phyloP scores from a whole-genome alignment of 1,284 basidiomycete species.

The Agroathelia rolfsii region DNA sequence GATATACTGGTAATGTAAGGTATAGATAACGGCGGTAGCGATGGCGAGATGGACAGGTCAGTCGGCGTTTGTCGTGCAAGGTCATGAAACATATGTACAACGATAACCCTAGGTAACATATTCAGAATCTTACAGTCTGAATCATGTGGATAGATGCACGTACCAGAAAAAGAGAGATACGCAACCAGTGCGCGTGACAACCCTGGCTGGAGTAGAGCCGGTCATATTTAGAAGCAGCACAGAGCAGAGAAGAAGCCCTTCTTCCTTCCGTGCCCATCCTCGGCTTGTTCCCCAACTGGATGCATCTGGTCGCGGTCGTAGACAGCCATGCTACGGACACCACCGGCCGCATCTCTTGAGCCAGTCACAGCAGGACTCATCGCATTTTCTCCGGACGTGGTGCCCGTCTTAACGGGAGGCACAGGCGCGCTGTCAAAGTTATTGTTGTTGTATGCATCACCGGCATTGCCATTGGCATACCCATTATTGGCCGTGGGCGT shows the following conservation, averaged over 20 bases:
- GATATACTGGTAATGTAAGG: no score
- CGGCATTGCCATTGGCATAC: slow-evolving; percentile 25
- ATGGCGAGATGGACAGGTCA: no score
- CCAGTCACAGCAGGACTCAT: slow-evolving; percentile 28
- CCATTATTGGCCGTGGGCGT: slow-evolving; percentile 20
- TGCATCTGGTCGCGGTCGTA: slow-evolving; percentile 50
- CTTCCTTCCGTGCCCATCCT: slow-evolving; percentile 37
- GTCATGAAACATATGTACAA: no score
- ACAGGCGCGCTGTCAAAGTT: slow-evolving; percentile 41
- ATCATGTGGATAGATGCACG: no score
- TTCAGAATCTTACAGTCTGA: no score
- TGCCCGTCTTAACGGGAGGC: slow-evolving; percentile 34
- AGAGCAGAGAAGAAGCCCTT: slow-evolving; percentile 38
- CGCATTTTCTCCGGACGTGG: slow-evolving; percentile 36
- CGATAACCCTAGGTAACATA: no score
- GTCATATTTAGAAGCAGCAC: slow-evolving; percentile 35
- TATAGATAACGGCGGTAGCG: no score
- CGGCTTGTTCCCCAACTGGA: slow-evolving; percentile 34
- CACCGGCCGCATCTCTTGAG: slow-evolving; percentile 23
- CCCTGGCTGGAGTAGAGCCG: no score
- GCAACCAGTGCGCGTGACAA: slow-evolving; percentile 15
- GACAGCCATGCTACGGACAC: slow-evolving; percentile 39
- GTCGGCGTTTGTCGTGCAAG: no score
- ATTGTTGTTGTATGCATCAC: slow-evolving; percentile 28
- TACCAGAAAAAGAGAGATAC: slow-evolving; percentile 10